phyloP scores from a whole-genome alignment of 2,329 filamentous ascomycete species.

The Xylariaceae sp. region DNA sequence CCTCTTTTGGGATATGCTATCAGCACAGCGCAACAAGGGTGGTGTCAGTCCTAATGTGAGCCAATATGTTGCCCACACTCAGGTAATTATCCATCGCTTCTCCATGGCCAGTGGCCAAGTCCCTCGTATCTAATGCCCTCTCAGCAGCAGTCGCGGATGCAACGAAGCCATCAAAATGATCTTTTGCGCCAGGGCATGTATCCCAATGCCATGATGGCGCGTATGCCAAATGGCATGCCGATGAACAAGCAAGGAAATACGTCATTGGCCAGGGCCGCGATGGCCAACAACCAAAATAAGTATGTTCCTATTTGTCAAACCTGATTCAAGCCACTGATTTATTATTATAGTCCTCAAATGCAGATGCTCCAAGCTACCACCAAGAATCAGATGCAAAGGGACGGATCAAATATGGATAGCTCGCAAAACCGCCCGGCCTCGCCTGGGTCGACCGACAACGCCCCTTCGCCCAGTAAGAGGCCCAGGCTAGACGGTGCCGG shows the following conservation, averaged over 20 bases:
- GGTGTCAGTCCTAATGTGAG: constrained; percentile 60
- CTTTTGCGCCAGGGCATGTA: constrained; percentile 68
- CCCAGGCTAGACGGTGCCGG: constrained; percentile 73
- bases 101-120: constrained; percentile 8
- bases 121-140: constrained; percentile 21
- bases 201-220: constrained; percentile 60
- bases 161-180: constrained; percentile 73
- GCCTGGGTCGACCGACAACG: constrained; percentile 78
- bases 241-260: constrained; percentile 53
- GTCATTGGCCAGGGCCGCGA: constrained; percentile 67
- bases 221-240: constrained; percentile 57
- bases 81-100: constrained; percentile 53
- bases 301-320: constrained; percentile 38
- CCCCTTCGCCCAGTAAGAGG: constrained; percentile 87
- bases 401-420: constrained; percentile 82
- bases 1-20: constrained; percentile 94
- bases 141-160: constrained; percentile 64
- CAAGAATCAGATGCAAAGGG: constrained; percentile 80
- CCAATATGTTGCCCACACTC: constrained; percentile 77
- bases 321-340: constrained; percentile 15
- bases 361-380: constrained; percentile 64
- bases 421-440: constrained; percentile 78
- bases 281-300: constrained; percentile 75
- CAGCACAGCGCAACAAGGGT: constrained; percentile 68
- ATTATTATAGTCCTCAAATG: constrained; percentile 58